A percentile compares a stretch with the other conserved stretches of the same genome.
Evolutionary conservation across 2,329 filamentous ascomycete genomes (phyloP).

Genomic region (Ampelomyces quisqualis): DNA sequence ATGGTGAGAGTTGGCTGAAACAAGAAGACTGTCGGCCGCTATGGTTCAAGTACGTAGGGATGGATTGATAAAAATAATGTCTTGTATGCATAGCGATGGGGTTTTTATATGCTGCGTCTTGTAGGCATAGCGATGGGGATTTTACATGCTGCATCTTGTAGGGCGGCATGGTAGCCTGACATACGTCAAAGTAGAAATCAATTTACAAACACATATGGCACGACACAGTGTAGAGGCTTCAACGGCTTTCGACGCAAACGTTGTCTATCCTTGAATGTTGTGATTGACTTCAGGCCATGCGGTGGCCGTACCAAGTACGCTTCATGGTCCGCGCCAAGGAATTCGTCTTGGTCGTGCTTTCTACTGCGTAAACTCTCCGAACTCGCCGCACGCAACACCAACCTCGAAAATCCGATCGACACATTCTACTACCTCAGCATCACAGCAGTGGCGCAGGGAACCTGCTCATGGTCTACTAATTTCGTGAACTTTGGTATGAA

Average conservation of each 20-base stretch:
- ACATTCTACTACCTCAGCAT: no score
- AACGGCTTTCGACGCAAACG: no score
- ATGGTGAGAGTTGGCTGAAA: conserved; percentile 80
- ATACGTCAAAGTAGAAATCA: no score
- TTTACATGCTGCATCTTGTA: no score
- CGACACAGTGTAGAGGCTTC: no score
- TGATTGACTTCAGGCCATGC: no score
- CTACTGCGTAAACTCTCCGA: not conserved
- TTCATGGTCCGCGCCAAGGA: not conserved
- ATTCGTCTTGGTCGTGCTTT: not conserved
- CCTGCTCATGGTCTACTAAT: not conserved
- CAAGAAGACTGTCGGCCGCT: conserved; percentile 92
- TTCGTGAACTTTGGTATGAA: not conserved
- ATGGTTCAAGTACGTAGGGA: conserved; percentile 95
- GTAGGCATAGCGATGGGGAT: not conserved
- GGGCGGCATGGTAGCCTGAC: no score
- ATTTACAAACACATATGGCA: no score
- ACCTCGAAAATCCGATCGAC: not conserved
- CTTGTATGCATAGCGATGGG: not conserved
- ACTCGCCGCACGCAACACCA: not conserved
- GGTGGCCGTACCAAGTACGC: no score
- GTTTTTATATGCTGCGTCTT: no score
- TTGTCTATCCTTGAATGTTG: no score
- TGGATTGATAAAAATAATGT: conserved; percentile 55
- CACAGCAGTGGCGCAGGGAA: no score